Conservation (phyloP, 2,329 filamentous ascomycete genomes). For the Colletotrichum melonis region DNA sequence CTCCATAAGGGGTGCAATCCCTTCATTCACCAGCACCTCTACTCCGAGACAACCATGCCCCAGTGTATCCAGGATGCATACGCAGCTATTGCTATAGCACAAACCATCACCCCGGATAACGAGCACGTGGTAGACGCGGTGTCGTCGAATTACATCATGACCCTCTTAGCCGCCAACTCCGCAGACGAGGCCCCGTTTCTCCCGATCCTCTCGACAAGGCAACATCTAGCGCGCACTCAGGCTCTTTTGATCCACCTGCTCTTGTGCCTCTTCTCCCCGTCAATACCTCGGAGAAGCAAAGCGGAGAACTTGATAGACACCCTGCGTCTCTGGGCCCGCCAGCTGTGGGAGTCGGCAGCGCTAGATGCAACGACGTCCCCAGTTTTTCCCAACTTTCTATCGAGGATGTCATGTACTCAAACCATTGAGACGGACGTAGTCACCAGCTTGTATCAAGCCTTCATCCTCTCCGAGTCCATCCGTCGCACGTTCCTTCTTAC, state of each 20-base stretch:
- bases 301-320: conserved; percentile 20
- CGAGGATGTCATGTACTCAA: not conserved
- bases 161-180: conserved; percentile 11
- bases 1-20: conserved; percentile 36
- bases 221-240: conserved; percentile 30
- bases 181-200: not conserved
- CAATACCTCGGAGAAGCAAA: conserved; percentile 22
- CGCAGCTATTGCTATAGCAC: conserved; percentile 21
- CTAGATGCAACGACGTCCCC: conserved; percentile 14
- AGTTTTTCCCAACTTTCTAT: not conserved
- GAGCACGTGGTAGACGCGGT: conserved; percentile 17
- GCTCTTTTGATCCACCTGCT: conserved; percentile 31
- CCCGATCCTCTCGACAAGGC: conserved; percentile 11
- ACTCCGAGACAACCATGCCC: conserved; percentile 35
- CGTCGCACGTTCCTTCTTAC: conserved; percentile 28
- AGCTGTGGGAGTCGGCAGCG: conserved; percentile 17
- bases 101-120: conserved; percentile 15
- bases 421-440: not conserved
- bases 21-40: conserved; percentile 40
- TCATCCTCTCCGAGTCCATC: conserved; percentile 30
- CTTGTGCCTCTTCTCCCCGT: conserved; percentile 18
- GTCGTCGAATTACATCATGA: not conserved
- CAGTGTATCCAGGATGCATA: conserved; percentile 36
- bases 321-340: conserved; percentile 15
- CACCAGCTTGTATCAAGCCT: conserved; percentile 14